phyloP scores from a whole-genome alignment of 1,284 basidiomycete genomes.

The Rhodotorula sp. region DNA sequence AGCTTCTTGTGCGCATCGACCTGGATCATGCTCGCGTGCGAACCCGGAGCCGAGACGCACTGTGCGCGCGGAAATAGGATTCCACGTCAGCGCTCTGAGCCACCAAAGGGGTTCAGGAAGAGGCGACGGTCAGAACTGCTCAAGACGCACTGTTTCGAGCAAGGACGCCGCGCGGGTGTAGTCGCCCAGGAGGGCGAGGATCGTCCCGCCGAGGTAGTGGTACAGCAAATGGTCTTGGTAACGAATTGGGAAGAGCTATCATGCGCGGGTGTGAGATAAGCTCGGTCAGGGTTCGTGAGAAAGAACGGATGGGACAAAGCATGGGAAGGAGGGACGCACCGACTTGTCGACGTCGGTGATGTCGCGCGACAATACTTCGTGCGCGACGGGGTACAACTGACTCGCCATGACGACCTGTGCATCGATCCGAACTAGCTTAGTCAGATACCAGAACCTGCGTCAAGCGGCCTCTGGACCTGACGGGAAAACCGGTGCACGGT shows the following conservation, averaged over 20 bases:
- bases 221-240: slow-evolving; percentile 74
- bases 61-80: slow-evolving; percentile 17
- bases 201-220: slow-evolving; percentile 70
- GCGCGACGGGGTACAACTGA: slow-evolving; percentile 14
- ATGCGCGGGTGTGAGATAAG: background rate
- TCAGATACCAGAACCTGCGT: background rate
- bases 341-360: slow-evolving; percentile 38
- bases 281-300: background rate
- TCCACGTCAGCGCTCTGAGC: too few relatives aligned
- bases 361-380: slow-evolving; percentile 13
- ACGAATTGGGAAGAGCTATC: slow-evolving; percentile 48
- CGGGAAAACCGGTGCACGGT: background rate
- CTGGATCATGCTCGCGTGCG: slow-evolving; percentile 66
- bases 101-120: too few relatives aligned
- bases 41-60: slow-evolving; percentile 66
- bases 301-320: background rate
- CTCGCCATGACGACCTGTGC: slow-evolving; percentile 3
- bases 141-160: slow-evolving; percentile 61
- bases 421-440: background rate
- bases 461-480: too few relatives aligned
- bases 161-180: slow-evolving; percentile 68
- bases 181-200: slow-evolving; percentile 60
- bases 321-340: slow-evolving; percentile 14
- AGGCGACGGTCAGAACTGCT: too few relatives aligned
- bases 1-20: slow-evolving; percentile 81